Evolutionary conservation across 2,329 filamentous ascomycete genomes (phyloP), one percentile per base, ranked within the genome.

Genomic region (Alternaria tenuissima): DNA sequence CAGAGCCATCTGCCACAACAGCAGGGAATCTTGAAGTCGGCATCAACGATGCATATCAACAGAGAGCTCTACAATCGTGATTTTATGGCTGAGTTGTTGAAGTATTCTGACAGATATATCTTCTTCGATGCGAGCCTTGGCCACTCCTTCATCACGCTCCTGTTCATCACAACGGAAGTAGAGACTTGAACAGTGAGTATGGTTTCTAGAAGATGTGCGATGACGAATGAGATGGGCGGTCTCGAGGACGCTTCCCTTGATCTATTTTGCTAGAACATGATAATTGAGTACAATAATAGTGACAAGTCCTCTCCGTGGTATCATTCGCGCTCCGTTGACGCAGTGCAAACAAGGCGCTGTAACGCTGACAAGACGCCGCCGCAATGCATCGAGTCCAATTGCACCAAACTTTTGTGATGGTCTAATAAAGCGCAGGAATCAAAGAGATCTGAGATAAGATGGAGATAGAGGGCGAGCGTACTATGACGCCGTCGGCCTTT

Each of bases 291-390:
- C 70, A 61, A 56, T 46, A 57, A 69, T 61, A 69, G 59, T 38
- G 46, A 70, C 61, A 65, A 39, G 24, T 20, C 26, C 52, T 61
- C 63, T 55, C 54, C 52, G 39, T 53, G 70, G 71, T 74, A 74
- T 74, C 67, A 62, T 62, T 63, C 44, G 64, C 60, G 57, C 28
- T 55, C 42, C 43, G 52, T 52, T 44, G 44, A 64, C 30, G 52
- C 61, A 68, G 47, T 43, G 43, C 55, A 55, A 63, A 59, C 44
- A 64, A 46, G 53, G 57, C 34, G 56, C 43, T 60, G 57, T 42
- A 58, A 57, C 47, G 39, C 59, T 46, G 46, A 49, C 46, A 46
- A 22, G 30, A 49, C 24, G 32, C 51, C 39, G 46, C 9, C 43
- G 14, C 42, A 53, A 52, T 55, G 42, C n/a, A 42, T 43, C 28